Evolutionary conservation across 768 basidiomycete genomes (phyloP).

Genomic region (Vararia minispora): DNA sequence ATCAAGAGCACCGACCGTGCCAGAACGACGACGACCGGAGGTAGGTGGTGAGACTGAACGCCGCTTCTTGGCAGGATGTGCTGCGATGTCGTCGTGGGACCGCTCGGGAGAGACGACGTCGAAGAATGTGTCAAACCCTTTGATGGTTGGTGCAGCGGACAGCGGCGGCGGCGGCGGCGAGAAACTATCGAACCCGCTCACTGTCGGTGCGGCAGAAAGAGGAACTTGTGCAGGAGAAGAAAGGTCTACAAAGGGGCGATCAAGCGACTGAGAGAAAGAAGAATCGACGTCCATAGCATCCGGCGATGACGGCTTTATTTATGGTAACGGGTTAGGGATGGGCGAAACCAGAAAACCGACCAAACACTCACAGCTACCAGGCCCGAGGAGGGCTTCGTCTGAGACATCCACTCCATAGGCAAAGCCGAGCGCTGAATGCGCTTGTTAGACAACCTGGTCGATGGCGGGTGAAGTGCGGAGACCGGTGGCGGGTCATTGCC

Average conservation of each 20-base stretch:
- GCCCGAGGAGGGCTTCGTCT: constrained; percentile 19
- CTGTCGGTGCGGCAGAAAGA: too few relatives aligned
- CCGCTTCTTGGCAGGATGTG: constrained; percentile 25
- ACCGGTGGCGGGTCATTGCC: constrained; percentile 36
- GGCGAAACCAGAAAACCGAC: background rate
- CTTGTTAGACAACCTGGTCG: constrained; percentile 29
- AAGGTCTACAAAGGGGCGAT: too few relatives aligned
- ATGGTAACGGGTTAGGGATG: constrained; percentile 23
- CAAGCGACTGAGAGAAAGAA: too few relatives aligned
- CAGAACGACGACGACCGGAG: constrained; percentile 11
- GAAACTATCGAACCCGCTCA: too few relatives aligned
- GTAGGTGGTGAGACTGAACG: constrained; percentile 21
- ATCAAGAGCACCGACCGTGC: constrained; percentile 20
- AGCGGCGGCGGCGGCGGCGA: constrained; percentile 17
- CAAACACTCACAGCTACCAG: constrained; percentile 17
- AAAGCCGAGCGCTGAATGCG: constrained; percentile 50
- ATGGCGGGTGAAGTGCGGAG: constrained; percentile 23
- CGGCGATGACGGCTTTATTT: constrained; percentile 31
- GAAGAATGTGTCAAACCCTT: constrained; percentile 46
- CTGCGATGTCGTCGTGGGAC: constrained; percentile 18
- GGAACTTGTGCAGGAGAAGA: too few relatives aligned
- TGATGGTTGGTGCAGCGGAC: constrained; percentile 16
- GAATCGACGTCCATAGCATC: constrained; percentile 75
- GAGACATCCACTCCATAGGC: constrained; percentile 47
- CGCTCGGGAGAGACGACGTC: constrained; percentile 37